A percentile compares a stretch with the other conserved stretches of the same genome.
phyloP scores from a whole-genome alignment of 2,329 filamentous ascomycete species.

The Talaromyces sp. region DNA sequence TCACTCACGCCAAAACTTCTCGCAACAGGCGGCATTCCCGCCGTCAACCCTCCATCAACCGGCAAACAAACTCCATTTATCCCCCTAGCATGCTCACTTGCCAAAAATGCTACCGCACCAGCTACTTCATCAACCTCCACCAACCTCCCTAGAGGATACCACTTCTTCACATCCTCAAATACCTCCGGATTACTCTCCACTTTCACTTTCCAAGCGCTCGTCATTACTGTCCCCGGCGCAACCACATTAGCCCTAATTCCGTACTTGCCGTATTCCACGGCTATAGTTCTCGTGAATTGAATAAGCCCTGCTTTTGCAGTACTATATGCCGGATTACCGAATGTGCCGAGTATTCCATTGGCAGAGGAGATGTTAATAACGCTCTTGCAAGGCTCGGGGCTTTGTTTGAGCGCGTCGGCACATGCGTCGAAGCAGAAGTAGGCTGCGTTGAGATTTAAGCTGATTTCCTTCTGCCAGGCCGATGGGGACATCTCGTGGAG shows the following conservation, averaged over 20 bases:
- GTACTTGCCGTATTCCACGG: slow-evolving; percentile 29
- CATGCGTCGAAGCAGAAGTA: slow-evolving; percentile 21
- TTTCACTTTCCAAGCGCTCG: slow-evolving; percentile 17
- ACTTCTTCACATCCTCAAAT: slow-evolving; percentile 18
- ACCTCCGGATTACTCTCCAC: slow-evolving; percentile 6
- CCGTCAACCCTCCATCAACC: slow-evolving; percentile 23
- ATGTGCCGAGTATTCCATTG: slow-evolving; percentile 19
- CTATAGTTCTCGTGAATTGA: slow-evolving; percentile 36
- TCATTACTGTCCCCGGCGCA: slow-evolving; percentile 23
- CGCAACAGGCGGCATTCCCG: slow-evolving; percentile 21
- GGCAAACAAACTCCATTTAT: slow-evolving; percentile 21
- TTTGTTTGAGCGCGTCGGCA: slow-evolving; percentile 14
- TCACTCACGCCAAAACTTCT: slow-evolving; percentile 19
- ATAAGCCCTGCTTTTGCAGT: slow-evolving; percentile 39
- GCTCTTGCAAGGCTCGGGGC: slow-evolving; percentile 4
- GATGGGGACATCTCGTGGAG: slow-evolving; percentile 20
- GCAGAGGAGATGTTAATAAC: slow-evolving; percentile 21
- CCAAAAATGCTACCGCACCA: slow-evolving; percentile 20
- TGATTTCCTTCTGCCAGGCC: slow-evolving; percentile 18
- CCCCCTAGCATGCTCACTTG: slow-evolving; percentile 7
- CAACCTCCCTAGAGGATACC: slow-evolving; percentile 21
- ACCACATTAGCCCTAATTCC: slow-evolving; percentile 39
- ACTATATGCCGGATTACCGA: slow-evolving; percentile 29
- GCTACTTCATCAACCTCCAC: slow-evolving; percentile 24
- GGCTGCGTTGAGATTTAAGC: slow-evolving; percentile 20